Percentiles rank a stretch among this genome's conserved stretches.
Evolutionary conservation across 192 early-diverging fungal species (phyloP).

Genomic region (Funneliformis geosporum): DNA sequence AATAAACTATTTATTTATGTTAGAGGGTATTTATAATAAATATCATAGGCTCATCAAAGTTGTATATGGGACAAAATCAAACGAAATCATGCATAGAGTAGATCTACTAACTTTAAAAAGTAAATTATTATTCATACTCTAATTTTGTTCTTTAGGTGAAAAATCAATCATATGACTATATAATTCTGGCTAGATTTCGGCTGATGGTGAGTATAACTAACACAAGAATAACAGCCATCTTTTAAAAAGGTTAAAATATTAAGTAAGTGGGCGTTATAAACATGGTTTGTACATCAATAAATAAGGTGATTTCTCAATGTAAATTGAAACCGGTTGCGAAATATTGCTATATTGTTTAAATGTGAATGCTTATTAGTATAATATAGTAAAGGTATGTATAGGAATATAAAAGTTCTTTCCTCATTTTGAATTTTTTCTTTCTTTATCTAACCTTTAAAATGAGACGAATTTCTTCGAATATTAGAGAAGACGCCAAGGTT

Average conservation of each 20-base stretch:
- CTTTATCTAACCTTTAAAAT: background rate
- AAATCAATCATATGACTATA: background rate
- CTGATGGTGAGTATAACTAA: too few species aligned
- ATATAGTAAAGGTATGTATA: background rate
- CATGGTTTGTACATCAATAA: background rate
- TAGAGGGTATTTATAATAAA: background rate
- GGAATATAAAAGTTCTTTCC: background rate
- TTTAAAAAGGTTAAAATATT: background rate
- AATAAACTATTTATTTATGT: conserved; percentile 4
- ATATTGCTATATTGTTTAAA: background rate
- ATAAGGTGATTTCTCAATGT: background rate
- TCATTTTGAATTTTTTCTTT: background rate
- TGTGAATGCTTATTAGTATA: background rate
- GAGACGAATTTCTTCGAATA: background rate
- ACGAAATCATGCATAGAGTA: background rate
- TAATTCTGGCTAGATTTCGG: too few species aligned
- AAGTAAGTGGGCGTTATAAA: background rate
- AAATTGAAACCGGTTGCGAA: background rate
- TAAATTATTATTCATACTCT: background rate
- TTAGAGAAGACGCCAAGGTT: background rate
- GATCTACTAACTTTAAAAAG: background rate
- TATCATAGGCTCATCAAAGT: background rate
- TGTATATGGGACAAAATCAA: background rate
- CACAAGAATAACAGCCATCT: too few species aligned
- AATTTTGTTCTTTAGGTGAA: background rate